Conservation (phyloP, 2,329 filamentous ascomycete species). For the Talaromyces sp. region DNA sequence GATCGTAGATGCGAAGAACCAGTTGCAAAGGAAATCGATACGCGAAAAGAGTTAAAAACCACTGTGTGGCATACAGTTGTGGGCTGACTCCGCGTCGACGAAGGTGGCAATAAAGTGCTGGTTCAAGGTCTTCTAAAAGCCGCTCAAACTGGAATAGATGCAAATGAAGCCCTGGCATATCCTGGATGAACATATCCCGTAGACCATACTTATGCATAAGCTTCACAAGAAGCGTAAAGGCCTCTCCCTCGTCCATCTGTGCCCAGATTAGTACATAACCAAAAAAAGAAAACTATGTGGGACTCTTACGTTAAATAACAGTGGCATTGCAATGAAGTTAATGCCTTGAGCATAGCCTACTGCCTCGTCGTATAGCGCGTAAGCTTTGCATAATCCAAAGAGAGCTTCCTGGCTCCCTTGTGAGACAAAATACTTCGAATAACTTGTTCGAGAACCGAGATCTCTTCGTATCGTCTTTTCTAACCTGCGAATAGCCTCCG, state of each 20-base stretch:
- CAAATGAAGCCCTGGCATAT: constrained; percentile 94
- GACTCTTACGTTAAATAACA: constrained; percentile 76
- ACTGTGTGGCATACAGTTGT: constrained; percentile 94
- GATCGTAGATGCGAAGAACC: constrained; percentile 91
- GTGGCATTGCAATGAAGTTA: constrained; percentile 96
- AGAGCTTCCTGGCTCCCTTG: constrained; percentile 88
- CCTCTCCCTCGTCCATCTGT: constrained; percentile 93
- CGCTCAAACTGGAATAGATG: constrained; percentile 94
- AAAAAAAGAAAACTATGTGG: not conserved
- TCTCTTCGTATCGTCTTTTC: constrained; percentile 91
- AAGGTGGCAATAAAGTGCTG: constrained; percentile 90
- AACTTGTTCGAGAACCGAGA: constrained; percentile 86
- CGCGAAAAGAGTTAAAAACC: constrained; percentile 97
- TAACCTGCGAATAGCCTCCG: constrained; percentile 67
- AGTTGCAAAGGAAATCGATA: constrained; percentile 96
- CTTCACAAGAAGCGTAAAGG: constrained; percentile 85
- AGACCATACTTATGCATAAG: constrained; percentile 96
- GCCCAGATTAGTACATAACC: not conserved
- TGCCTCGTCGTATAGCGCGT: constrained; percentile 87
- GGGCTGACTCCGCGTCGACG: constrained; percentile 81
- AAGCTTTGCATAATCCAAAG: constrained; percentile 95
- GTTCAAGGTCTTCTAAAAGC: constrained; percentile 86
- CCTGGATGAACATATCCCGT: constrained; percentile 85
- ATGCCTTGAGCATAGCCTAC: constrained; percentile 98
- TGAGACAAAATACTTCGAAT: constrained; percentile 89